Base-by-base conservation (phyloP, 2,329 filamentous ascomycete genomes). In the Macroventuria anomochaeta region DNA sequence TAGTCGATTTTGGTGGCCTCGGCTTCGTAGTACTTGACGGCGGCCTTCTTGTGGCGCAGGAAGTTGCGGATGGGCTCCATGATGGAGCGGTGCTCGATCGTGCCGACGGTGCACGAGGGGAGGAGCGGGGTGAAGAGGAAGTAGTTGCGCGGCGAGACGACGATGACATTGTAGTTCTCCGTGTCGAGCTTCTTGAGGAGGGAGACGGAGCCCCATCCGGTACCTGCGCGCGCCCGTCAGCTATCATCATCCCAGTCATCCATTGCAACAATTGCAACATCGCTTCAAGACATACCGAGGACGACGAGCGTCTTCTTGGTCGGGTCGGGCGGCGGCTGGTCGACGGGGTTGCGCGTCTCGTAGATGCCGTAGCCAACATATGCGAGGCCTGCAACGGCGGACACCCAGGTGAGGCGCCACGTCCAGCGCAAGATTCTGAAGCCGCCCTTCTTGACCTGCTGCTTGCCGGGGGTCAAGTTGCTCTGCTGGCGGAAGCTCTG, bases 31-130 rank as follows among this genome's bases (percentile, higher is more conserved):
- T 89, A 99, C 78, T 92, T 95, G 76, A 96, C 95, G 41, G 88
- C 84, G 61, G 91, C 89, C 80, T 91, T 92, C 85, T 97, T 97
- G 81, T 95, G 90, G 72, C 93, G 90, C 66, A 96, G 85, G 76
- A 99, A 96, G 75, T 95, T 91, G 74, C 95, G 91, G 69, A 99
- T 89, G 52, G 95, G 95, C 81, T 99, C 95, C 95, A 99, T 99
- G 79, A 99, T 99, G 73, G 93, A 97, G 75, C 95, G 91, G 82
- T 97, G 95, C 83, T 99, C 95, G 77, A 99, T 95, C 68, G 91
- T 89, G 70, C 95, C 95, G 63, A 93, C 97, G 46, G 95, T 97
- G 80, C 95, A 99, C 73, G 93, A 97, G 62, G 95, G 95, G 58
- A 99, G 86, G 55, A 99, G 87, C 56, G 95, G 95, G 25, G 95